Evolutionary conservation across 306 rosid species (phyloP).

Genomic region (Biancaea sappan): DNA sequence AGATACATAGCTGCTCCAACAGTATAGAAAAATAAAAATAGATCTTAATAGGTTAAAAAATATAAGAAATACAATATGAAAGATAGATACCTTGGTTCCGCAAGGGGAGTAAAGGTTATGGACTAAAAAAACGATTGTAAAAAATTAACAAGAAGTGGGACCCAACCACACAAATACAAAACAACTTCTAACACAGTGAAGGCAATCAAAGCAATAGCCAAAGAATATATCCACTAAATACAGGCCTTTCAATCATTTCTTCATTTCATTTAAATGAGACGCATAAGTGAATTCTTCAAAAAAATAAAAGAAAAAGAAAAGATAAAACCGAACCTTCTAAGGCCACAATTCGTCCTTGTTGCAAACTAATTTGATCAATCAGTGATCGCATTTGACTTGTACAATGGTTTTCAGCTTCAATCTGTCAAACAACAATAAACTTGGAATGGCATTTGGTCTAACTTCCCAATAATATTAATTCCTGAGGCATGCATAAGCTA

Average conservation of each 20-base stretch:
- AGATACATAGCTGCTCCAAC: not conserved
- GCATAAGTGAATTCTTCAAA: not conserved
- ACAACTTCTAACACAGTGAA: not conserved
- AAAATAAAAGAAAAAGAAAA: no score
- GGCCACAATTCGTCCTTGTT: conserved; percentile 76
- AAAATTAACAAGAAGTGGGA: not conserved
- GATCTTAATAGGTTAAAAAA: not conserved
- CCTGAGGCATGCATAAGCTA: not conserved
- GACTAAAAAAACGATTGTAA: not conserved
- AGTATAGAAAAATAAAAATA: not conserved
- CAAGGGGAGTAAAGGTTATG: not conserved
- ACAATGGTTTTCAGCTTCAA: conserved; percentile 83
- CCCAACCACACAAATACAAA: not conserved
- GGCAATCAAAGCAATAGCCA: not conserved
- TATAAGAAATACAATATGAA: not conserved
- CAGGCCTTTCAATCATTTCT: not conserved
- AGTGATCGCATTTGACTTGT: conserved; percentile 71
- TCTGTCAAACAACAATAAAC: conserved; percentile 46
- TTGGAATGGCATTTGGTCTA: not conserved
- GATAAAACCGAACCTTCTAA: conserved; percentile 64
- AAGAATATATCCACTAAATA: not conserved
- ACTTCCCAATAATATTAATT: not conserved
- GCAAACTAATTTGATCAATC: conserved; percentile 87
- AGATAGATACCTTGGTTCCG: not conserved
- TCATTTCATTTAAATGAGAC: not conserved